These are phyloP conservation scores for Wickerhamiella alocasiicola DNA, from an alignment of 805 yeast species.

Conservation along the genomic window DNA sequence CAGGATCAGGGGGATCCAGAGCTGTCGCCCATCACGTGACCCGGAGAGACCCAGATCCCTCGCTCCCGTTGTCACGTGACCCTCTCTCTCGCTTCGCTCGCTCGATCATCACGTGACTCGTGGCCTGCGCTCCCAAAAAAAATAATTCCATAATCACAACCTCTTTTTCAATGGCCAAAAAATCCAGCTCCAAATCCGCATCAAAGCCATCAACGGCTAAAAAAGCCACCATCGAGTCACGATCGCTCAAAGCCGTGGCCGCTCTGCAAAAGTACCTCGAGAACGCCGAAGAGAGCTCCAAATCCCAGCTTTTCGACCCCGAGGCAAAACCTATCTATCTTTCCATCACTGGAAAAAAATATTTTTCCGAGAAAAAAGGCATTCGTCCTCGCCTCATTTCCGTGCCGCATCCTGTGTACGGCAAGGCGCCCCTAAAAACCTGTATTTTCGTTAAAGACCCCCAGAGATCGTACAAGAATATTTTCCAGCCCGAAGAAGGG, in stretches of 20 bases:
- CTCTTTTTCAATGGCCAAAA: conserved; percentile 3
- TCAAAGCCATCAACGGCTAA: too few species aligned
- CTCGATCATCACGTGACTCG: too few species aligned
- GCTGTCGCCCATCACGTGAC: too few species aligned
- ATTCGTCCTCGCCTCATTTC: conserved; percentile 33
- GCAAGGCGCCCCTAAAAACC: conserved; percentile 35
- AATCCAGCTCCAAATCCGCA: too few species aligned
- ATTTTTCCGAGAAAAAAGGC: conserved; percentile 43
- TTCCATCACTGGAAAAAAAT: conserved; percentile 53
- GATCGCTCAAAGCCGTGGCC: conserved; percentile 16
- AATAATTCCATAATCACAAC: too few species aligned
- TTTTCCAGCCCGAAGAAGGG: conserved; percentile 20
- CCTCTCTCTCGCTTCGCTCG: too few species aligned
- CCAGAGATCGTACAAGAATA: conserved; percentile 32
- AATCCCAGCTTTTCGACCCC: conserved; percentile 42
- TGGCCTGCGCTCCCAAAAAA: too few species aligned
- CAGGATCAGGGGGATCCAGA: too few species aligned
- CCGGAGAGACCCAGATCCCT: too few species aligned
- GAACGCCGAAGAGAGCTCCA: conserved; percentile 26
- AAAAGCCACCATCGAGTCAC: conserved; percentile 5
- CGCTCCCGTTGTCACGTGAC: too few species aligned
- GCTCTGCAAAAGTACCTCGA: conserved; percentile 54
- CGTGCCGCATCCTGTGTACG: conserved; percentile 36
- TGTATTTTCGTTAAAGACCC: conserved; percentile 65
- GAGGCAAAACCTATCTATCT: conserved; percentile 44